A percentile compares a stretch with the other conserved stretches of the same genome.
Conservation (phyloP, 2,329 filamentous ascomycete species). For the Leptographium galeiforme region DNA sequence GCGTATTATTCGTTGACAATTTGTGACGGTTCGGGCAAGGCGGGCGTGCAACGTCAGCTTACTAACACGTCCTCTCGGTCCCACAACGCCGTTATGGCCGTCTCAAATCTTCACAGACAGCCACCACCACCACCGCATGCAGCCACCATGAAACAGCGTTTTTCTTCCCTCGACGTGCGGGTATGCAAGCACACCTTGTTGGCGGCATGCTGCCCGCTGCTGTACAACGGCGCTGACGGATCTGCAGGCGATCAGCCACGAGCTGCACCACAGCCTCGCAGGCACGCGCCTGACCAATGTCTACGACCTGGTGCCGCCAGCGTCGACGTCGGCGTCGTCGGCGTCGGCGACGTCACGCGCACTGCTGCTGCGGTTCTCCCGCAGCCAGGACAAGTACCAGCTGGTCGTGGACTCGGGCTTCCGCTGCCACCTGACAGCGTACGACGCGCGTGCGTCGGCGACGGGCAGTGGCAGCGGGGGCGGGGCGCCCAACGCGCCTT, state of each 20-base stretch:
- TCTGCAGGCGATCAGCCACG: constrained; percentile 75
- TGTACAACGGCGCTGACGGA: not conserved
- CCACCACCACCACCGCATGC: not conserved
- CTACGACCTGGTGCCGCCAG: constrained; percentile 56
- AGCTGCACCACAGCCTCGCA: constrained; percentile 66
- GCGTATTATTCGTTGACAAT: too few species aligned
- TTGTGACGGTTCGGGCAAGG: too few species aligned
- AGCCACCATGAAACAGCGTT: constrained; percentile 4
- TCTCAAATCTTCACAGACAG: not conserved
- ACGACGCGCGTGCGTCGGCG: constrained; percentile 67
- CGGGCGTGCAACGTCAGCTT: too few species aligned
- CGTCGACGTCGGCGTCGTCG: not conserved
- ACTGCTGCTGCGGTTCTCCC: constrained; percentile 91
- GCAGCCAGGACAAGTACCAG: constrained; percentile 78
- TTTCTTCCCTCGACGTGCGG: constrained; percentile 4
- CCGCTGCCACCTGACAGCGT: constrained; percentile 85
- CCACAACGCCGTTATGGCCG: not conserved
- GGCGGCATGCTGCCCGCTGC: not conserved
- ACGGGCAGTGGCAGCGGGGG: constrained; percentile 13
- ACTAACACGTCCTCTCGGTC: not conserved
- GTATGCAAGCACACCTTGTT: not conserved
- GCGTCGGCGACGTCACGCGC: constrained; percentile 48
- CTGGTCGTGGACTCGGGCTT: constrained; percentile 91
- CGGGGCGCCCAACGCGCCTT: constrained; percentile 41
- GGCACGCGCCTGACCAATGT: constrained; percentile 79